Percentiles rank a stretch among this genome's conserved stretches.
These are phyloP conservation scores for Citrus sp. DNA, from an alignment of 345 rosid species.

Conservation along the genomic window DNA sequence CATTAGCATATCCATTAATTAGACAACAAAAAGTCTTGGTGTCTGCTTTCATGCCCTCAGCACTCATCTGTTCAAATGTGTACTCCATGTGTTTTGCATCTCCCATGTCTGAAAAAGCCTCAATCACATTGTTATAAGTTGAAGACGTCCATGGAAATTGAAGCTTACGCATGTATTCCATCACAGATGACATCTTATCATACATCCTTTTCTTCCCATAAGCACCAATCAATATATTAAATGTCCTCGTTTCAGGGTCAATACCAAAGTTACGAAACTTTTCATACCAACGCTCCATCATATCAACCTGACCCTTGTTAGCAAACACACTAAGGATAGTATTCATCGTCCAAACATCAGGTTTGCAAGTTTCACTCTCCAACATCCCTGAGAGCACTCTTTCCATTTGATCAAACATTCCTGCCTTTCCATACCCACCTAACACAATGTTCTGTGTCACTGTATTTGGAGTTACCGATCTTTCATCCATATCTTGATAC, in stretches of 20 bases:
- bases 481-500: conserved; percentile 66
- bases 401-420: conserved; percentile 85
- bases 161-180: conserved; percentile 92
- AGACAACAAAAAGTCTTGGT: conserved; percentile 87
- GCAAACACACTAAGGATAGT: conserved; percentile 78
- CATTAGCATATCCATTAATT: conserved; percentile 75
- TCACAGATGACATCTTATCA: conserved; percentile 91
- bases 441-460: conserved; percentile 85
- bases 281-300: conserved; percentile 93
- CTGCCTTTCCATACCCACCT: conserved; percentile 81
- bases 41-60: conserved; percentile 80
- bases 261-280: conserved; percentile 76
- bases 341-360: conserved; percentile 97
- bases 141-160: conserved; percentile 90
- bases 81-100: conserved; percentile 89
- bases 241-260: conserved; percentile 82
- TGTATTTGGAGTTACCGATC: conserved; percentile 66
- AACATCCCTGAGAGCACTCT: conserved; percentile 70
- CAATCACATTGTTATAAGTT: conserved; percentile 84
- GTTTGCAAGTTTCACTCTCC: conserved; percentile 55
- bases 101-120: conserved; percentile 85
- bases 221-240: conserved; percentile 82
- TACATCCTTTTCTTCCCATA: conserved; percentile 87
- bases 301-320: conserved; percentile 71
- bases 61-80: conserved; percentile 80